A percentile compares a stretch with the other conserved stretches of the same genome.
Evolutionary conservation across 2,329 filamentous ascomycete genomes (phyloP).

Genomic region (Sodiomyces alkalinus): DNA sequence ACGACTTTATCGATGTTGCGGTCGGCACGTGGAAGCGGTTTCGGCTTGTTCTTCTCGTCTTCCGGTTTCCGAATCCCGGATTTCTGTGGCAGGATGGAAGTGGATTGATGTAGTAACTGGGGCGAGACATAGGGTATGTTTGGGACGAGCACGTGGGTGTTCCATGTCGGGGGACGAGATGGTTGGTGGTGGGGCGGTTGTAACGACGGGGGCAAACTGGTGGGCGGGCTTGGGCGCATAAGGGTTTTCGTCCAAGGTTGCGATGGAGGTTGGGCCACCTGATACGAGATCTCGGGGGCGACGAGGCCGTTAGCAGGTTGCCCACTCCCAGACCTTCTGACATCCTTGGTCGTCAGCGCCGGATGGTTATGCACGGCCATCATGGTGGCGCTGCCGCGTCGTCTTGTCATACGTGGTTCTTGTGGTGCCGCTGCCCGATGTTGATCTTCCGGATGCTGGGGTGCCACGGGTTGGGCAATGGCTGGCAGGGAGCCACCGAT

Average conservation of each 20-base stretch:
- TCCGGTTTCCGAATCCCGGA: too few relatives aligned
- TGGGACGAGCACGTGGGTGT: slow-evolving; percentile 11
- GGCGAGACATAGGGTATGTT: slow-evolving; percentile 21
- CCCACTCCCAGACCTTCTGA: too few relatives aligned
- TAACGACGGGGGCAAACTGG: slow-evolving; percentile 8
- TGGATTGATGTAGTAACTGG: too few relatives aligned
- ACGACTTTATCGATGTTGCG: slow-evolving; percentile 81
- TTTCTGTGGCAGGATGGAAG: not conserved
- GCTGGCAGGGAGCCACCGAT: too few relatives aligned
- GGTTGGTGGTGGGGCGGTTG: slow-evolving; percentile 4
- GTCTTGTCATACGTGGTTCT: slow-evolving; percentile 3
- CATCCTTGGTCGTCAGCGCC: slow-evolving; percentile 4
- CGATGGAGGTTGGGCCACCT: slow-evolving; percentile 17
- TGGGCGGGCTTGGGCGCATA: slow-evolving; percentile 8
- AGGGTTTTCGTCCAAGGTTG: slow-evolving; percentile 6
- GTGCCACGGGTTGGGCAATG: not conserved
- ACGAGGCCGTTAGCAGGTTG: slow-evolving; percentile 18
- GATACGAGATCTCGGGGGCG: slow-evolving; percentile 25
- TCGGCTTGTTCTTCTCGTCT: slow-evolving; percentile 9
- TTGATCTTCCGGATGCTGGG: not conserved
- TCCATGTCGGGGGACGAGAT: slow-evolving; percentile 2
- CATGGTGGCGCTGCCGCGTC: slow-evolving; percentile 3
- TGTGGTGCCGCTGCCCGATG: not conserved
- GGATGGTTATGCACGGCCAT: slow-evolving; percentile 1
- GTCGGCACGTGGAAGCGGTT: slow-evolving; percentile 30